These are phyloP conservation scores for Penicillium robsamsonii DNA, from an alignment of 495 filamentous ascomycete species.

Conservation along the genomic window DNA sequence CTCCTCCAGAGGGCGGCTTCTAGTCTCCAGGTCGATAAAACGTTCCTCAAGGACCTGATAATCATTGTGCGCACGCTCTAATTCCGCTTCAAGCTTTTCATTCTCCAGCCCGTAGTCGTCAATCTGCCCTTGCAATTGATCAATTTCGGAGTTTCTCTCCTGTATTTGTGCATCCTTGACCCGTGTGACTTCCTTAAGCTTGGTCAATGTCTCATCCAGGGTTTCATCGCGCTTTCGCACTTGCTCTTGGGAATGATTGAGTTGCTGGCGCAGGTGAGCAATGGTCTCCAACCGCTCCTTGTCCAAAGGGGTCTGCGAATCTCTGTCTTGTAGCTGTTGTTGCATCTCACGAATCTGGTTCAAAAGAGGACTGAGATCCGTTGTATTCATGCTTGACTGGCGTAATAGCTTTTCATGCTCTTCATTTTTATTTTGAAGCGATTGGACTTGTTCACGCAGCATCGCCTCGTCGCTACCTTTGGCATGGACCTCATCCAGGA, in stretches of 20 bases:
- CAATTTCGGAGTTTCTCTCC: constrained; percentile 42
- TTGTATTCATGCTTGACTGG: constrained; percentile 21
- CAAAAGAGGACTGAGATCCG: constrained; percentile 29
- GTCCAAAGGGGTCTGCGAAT: constrained; percentile 24
- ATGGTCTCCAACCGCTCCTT: constrained; percentile 39
- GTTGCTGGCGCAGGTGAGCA: constrained; percentile 40
- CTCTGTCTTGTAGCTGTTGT: constrained; percentile 32
- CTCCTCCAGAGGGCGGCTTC: constrained; percentile 42
- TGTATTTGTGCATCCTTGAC: constrained; percentile 37
- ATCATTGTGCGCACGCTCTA: constrained; percentile 35
- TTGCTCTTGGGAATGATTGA: constrained; percentile 39
- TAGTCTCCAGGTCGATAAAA: constrained; percentile 37
- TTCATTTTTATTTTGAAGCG: constrained; percentile 33
- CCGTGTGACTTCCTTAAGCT: constrained; percentile 36
- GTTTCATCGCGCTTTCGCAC: constrained; percentile 37
- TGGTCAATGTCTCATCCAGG: constrained; percentile 39
- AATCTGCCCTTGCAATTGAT: constrained; percentile 41
- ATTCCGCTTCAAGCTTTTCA: constrained; percentile 37
- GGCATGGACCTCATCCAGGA: constrained; percentile 33
- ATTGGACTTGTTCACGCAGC: constrained; percentile 35
- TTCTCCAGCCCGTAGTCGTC: constrained; percentile 36
- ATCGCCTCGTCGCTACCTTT: constrained; percentile 23
- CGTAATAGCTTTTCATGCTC: constrained; percentile 30
- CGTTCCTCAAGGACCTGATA: constrained; percentile 37
- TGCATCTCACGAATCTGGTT: constrained; percentile 38